A percentile compares a stretch with the other conserved stretches of the same genome.
Evolutionary conservation across 306 rosid genomes (phyloP).

Genomic region (Benincasa hispida): DNA sequence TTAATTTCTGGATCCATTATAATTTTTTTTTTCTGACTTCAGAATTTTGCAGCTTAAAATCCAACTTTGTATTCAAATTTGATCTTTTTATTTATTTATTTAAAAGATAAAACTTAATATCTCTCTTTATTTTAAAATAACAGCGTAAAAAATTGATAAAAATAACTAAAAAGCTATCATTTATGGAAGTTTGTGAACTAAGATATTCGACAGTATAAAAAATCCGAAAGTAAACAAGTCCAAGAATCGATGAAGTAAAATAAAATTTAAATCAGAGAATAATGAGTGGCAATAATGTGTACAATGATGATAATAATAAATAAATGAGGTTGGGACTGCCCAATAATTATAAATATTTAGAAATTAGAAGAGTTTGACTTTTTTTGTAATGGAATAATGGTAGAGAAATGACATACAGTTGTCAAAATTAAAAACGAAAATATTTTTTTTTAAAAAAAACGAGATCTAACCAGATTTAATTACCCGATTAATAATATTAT

Average conservation of each 20-base stretch:
- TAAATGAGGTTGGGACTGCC: neutral
- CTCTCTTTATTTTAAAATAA: no score
- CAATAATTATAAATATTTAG: neutral
- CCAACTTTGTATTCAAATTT: no score
- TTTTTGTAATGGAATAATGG: neutral
- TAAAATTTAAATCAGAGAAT: neutral
- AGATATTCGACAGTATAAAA: neutral
- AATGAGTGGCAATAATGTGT: slow-evolving; percentile 2
- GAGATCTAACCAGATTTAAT: neutral
- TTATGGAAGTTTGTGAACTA: neutral
- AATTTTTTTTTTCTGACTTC: no score
- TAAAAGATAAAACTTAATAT: no score
- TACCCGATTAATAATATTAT: neutral
- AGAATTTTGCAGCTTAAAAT: no score
- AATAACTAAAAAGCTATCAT: neutral
- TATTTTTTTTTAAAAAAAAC: no score
- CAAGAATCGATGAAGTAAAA: neutral
- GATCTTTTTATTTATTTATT: no score
- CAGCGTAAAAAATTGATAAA: no score
- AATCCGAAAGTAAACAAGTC: neutral
- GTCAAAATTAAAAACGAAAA: neutral
- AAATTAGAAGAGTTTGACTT: neutral
- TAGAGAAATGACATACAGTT: neutral
- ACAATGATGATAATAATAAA: slow-evolving; percentile 1
- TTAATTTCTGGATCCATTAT: no score